These are phyloP conservation scores for Sarcodon sp. DNA, from an alignment of 768 basidiomycete species.

Conservation along the genomic window DNA sequence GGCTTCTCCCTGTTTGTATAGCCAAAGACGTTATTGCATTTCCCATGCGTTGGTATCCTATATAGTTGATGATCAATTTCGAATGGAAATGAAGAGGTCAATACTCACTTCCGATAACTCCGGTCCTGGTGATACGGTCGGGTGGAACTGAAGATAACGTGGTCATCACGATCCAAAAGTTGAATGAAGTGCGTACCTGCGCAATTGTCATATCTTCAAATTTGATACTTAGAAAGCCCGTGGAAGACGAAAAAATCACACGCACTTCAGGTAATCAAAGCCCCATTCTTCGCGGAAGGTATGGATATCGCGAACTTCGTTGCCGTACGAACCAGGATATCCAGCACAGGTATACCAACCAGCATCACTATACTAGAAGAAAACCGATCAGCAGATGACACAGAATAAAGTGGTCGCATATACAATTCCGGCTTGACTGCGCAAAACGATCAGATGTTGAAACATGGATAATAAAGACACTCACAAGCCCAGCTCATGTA, in stretches of 20 bases:
- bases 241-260: neutral
- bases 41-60: constrained; percentile 51
- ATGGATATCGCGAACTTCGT: constrained; percentile 48
- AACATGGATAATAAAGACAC: constrained; percentile 8
- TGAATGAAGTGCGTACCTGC: constrained; percentile 26
- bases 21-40: constrained; percentile 40
- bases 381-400: neutral
- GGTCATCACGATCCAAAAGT: constrained; percentile 28
- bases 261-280: constrained; percentile 52
- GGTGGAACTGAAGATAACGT: constrained; percentile 2
- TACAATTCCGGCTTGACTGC: neutral
- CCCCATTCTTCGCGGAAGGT: constrained; percentile 51
- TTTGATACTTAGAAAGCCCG: neutral
- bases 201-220: constrained; percentile 38
- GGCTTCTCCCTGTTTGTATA: constrained; percentile 32
- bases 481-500: constrained; percentile 45
- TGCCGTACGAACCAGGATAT: constrained; percentile 54
- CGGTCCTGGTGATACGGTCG: constrained; percentile 7
- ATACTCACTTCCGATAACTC: constrained; percentile 13
- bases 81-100: neutral
- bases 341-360: constrained; percentile 57
- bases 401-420: neutral
- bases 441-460: neutral
- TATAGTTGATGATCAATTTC: neutral
- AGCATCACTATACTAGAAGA: constrained; percentile 46